A percentile compares a stretch with the other conserved stretches of the same genome.
These are phyloP conservation scores for Ceratobasidium sp. DNA, from an alignment of 1,284 basidiomycete genomes.

Conservation along the genomic window DNA sequence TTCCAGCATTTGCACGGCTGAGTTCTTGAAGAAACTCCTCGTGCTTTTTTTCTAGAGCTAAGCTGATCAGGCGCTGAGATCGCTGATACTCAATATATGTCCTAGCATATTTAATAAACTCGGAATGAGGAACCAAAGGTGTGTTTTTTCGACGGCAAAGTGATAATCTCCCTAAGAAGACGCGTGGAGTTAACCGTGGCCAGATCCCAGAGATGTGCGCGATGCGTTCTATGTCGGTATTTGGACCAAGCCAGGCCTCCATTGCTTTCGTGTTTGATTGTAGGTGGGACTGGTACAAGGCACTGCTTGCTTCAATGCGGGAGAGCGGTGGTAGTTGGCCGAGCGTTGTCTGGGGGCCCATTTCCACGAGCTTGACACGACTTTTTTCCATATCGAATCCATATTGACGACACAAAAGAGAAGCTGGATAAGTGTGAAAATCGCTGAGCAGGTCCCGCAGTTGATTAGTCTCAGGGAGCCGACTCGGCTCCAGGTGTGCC, in stretches of 20 bases:
- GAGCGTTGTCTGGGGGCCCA: background rate
- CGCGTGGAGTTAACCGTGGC: constrained; percentile 13
- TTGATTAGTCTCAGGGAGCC: background rate
- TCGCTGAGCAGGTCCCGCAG: background rate
- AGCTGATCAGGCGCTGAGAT: background rate
- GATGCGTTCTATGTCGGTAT: background rate
- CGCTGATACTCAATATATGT: constrained; percentile 1
- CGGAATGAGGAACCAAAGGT: background rate
- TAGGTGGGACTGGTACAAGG: background rate
- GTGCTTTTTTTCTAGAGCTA: background rate
- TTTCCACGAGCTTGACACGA: background rate
- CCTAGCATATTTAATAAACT: constrained; percentile 8
- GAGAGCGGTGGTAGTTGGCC: background rate
- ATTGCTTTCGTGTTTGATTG: background rate
- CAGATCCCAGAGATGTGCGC: constrained; percentile 14
- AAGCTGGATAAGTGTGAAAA: background rate
- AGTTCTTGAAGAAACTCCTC: constrained; percentile 22
- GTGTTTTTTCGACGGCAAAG: background rate
- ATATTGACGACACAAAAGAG: background rate
- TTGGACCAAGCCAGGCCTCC: background rate
- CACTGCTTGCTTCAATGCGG: background rate
- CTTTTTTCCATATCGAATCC: constrained; percentile 6
- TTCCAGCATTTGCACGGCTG: background rate
- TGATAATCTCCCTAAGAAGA: constrained; percentile 8
- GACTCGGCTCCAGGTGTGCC: background rate